Percentiles rank a stretch among this genome's conserved stretches.
Evolutionary conservation across 2,329 filamentous ascomycete species (phyloP).

Genomic region (Colletotrichum sp.): DNA sequence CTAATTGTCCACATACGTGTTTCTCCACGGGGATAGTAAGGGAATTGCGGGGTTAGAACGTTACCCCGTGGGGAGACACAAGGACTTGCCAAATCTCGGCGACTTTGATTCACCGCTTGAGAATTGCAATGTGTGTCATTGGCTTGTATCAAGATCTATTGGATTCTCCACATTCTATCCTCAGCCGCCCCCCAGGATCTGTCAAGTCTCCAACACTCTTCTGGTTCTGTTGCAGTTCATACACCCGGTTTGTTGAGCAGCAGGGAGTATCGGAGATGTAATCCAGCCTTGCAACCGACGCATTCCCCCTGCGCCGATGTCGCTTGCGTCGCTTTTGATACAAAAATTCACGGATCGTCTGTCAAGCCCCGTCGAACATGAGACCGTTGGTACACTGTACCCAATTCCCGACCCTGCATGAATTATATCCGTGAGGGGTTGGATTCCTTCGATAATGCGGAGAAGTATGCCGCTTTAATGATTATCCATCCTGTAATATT

Average conservation of each 20-base stretch:
- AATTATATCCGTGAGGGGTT: neutral
- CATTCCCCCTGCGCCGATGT: neutral
- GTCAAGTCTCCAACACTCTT: neutral
- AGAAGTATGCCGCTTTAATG: neutral
- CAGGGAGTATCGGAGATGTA: neutral
- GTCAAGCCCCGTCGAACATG: neutral
- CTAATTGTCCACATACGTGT: neutral
- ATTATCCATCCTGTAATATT: neutral
- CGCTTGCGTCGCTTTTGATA: neutral
- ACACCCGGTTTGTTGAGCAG: neutral
- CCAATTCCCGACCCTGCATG: neutral
- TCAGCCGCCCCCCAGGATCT: neutral
- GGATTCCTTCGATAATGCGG: neutral
- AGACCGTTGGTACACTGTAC: neutral
- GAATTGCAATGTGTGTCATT: neutral
- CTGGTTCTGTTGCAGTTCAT: neutral
- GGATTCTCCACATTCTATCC: neutral
- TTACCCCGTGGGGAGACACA: neutral
- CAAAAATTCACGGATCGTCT: neutral
- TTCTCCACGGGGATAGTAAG: neutral
- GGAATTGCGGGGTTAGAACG: neutral
- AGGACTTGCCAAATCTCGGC: neutral
- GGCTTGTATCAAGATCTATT: neutral
- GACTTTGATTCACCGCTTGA: neutral
- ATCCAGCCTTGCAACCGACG: neutral